These are phyloP conservation scores for Dacryopinax spathularia DNA, from an alignment of 768 basidiomycete genomes.

Conservation along the genomic window DNA sequence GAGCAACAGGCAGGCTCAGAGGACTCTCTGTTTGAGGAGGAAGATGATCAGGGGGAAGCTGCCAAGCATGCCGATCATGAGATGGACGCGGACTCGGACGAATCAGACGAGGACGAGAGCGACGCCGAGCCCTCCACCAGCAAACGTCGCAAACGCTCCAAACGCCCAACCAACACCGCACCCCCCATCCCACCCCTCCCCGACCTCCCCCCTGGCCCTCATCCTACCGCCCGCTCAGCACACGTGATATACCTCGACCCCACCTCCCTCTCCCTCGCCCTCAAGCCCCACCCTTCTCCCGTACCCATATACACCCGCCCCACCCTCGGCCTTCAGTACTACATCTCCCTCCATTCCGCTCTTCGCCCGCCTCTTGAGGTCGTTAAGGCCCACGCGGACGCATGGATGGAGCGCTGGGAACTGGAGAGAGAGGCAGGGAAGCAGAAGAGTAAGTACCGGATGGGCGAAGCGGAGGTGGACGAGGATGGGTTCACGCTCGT, in stretches of 20 bases:
- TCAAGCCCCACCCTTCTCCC: constrained; percentile 29
- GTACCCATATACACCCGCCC: constrained; percentile 45
- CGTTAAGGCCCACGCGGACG: constrained; percentile 68
- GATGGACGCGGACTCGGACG: constrained; percentile 15
- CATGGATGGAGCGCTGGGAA: constrained; percentile 62
- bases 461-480: constrained; percentile 81
- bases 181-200: constrained; percentile 55
- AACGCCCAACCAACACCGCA: constrained; percentile 15
- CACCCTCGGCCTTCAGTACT: constrained; percentile 63
- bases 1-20: constrained; percentile 22
- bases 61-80: constrained; percentile 18
- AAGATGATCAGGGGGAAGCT: constrained; percentile 18
- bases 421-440: constrained; percentile 36
- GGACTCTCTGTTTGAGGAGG: constrained; percentile 10
- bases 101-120: constrained; percentile 30
- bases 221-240: constrained; percentile 49
- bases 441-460: constrained; percentile 51
- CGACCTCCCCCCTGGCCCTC: constrained; percentile 33
- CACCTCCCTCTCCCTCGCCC: constrained; percentile 53
- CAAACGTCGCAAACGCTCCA: constrained; percentile 23
- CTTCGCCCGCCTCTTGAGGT: constrained; percentile 62
- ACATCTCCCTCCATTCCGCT: constrained; percentile 44
- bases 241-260: constrained; percentile 61
- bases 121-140: constrained; percentile 27
- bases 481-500: constrained; percentile 93